Base-by-base conservation (phyloP, 2,329 filamentous ascomycete species). In the Ophiostoma australiae region DNA sequence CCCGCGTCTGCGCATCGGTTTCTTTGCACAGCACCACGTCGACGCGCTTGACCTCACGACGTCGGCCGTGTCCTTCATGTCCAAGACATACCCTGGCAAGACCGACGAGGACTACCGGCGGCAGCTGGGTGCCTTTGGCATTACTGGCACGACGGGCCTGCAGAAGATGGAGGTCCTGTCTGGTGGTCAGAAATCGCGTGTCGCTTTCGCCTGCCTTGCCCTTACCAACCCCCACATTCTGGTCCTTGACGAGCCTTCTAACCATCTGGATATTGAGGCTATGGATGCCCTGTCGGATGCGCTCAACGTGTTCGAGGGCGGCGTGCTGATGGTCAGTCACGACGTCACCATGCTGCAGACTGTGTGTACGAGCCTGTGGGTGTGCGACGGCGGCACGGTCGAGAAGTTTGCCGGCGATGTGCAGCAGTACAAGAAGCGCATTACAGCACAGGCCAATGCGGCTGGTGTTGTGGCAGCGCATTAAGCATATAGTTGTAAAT, bases 271-370 rank as follows among this genome's bases (percentile, higher is more conserved):
- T 87, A 98, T 99, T 76, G 95, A 99, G 81, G 95, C 95, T 74
- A 97, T 99, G 95, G 95, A 99, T 80, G 94, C 95, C 13, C 84
- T 99, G 69, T 90, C 92, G 4, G 89, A 90, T 39, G 95, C 95
- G 20, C 84, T 99, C 76, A 86, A 89, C 76, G 87, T 90, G 74
- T 99, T 98, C 82, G 87, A 97, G 82, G 95, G 95, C 73, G 95
- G 95, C 79, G 94, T 99, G 71, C 84, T 99, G 77, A 98, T 99
- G 93, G 95, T 99, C 71, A 97, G 92, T 78, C 95, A 99, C 90
- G 95, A 99, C 79, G 95, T 99, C 70, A 98, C 95, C 0, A 97
- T 99, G 93, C 80, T 99, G 80, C 93, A 97, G 84, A 97, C 91
- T 70, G 95, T 99, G 52, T 99, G 95, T 81, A 95, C 85, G 69